These are phyloP conservation scores for Globisporangium splendens DNA, from an alignment of 352 stramenopile species.

Conservation along the genomic window DNA sequence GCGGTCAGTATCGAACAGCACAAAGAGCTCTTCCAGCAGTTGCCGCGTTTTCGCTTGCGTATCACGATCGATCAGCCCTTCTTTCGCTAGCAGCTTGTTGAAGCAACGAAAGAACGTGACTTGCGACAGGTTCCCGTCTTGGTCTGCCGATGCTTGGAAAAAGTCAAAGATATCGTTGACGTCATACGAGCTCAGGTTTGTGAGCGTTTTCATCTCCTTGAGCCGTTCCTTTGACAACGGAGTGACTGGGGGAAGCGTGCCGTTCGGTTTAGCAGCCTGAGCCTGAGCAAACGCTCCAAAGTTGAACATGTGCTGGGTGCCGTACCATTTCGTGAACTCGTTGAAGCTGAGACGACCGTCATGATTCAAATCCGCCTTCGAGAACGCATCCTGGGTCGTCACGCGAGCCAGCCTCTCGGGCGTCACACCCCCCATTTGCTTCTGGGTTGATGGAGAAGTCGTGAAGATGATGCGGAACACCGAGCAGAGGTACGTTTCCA, in stretches of 20 bases:
- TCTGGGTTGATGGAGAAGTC: conserved; percentile 39
- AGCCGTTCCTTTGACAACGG: conserved; percentile 31
- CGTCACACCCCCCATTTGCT: conserved; percentile 47
- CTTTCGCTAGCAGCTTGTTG: conserved; percentile 67
- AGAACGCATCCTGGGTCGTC: conserved; percentile 73
- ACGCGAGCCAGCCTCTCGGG: conserved; percentile 64
- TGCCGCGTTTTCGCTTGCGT: conserved; percentile 40
- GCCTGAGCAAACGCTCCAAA: conserved; percentile 17
- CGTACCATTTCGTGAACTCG: conserved; percentile 87
- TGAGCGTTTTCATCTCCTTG: conserved; percentile 76
- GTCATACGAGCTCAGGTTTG: conserved; percentile 75
- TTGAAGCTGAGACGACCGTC: conserved; percentile 72
- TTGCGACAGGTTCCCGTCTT: conserved; percentile 56
- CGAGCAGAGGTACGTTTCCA: conserved; percentile 83
- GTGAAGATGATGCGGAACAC: conserved; percentile 84
- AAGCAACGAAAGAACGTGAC: conserved; percentile 81
- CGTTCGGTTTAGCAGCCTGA: conserved; percentile 6
- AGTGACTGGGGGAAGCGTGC: conserved; percentile 1
- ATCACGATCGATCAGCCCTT: conserved; percentile 28
- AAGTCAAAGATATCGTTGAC: conserved; percentile 88
- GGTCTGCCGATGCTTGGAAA: conserved; percentile 68
- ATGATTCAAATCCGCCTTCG: conserved; percentile 47
- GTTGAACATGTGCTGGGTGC: conserved; percentile 23
- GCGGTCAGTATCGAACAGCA: conserved; percentile 75
- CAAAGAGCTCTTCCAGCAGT: conserved; percentile 72